Evolutionary conservation across 257 asterid species (phyloP), one percentile per base, ranked within the genome.

Genomic region (Primulina eburnea): DNA sequence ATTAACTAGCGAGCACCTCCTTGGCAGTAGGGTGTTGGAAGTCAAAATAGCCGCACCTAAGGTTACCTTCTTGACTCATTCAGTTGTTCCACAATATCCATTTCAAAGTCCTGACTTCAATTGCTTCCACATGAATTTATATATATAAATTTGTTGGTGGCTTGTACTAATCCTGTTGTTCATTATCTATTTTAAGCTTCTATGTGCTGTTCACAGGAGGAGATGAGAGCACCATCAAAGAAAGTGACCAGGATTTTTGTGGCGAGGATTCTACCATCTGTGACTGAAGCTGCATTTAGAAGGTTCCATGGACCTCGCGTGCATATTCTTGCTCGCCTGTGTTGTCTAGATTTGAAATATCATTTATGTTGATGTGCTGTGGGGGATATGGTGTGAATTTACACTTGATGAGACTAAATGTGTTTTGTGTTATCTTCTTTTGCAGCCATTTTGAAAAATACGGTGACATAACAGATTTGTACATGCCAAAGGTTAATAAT

Each of bases 21-120:
- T 94, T 62, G 99, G 98, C 56, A 82, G 71, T 74, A 82, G 99
- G 82, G 81, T 83, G 86, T 85, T 94, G 76, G 99, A 94, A 84
- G 97, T 94, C 68, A 94, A 94, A 88, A 77, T 94, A 76, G 99
- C 99, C 67, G 91, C 99, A 4, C 99, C 99, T 0, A 94, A 87
- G 99, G 99, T 94, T 77, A 62, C 60, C 20, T 73, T 73, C 38
- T 50, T 71, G 35, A 59, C 53, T 24, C 21, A 34, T 61, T 52
- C 38, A 18, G 33, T 52, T 59, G 17, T 63, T 70, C 14, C 11
- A 47, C 61, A 16, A 35, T 62, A 57, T 70, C 38, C 5, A 11
- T 76, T 43, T 40, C 16, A 53, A 30, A n/a, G n/a, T 33, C 21
- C 38, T 58, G 28, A 63, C 53, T 33, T 14, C 32, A 35, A 1